A percentile compares a stretch with the other conserved stretches of the same genome.
Evolutionary conservation across 2,329 filamentous ascomycete species (phyloP).

Genomic region (Hymenoscyphus scutula): DNA sequence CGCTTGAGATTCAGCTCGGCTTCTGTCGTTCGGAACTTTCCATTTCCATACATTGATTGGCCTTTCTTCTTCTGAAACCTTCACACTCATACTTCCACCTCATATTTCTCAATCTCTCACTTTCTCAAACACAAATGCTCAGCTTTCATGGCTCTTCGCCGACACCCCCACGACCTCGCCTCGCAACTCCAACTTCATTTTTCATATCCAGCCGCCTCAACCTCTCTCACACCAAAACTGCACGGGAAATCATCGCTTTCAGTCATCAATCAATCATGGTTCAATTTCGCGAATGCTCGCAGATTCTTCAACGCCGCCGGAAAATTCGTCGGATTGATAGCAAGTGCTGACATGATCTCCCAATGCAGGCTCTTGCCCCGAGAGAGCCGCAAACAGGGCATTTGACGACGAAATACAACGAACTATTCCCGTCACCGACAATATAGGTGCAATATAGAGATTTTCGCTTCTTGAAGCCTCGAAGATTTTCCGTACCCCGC

Average conservation of each 20-base stretch:
- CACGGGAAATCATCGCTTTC: neutral
- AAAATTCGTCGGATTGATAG: neutral
- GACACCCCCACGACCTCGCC: neutral
- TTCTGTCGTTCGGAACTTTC: neutral
- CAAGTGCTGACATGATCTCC: constrained; percentile 8
- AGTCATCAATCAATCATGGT: neutral
- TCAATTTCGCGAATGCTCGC: neutral
- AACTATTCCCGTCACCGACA: neutral
- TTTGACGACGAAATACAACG: neutral
- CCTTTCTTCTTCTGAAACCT: neutral
- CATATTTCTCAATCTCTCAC: neutral
- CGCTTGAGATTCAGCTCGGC: neutral
- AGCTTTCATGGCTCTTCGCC: neutral
- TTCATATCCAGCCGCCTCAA: too few relatives aligned
- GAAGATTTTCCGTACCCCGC: neutral
- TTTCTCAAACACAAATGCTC: neutral
- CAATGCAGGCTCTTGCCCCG: neutral
- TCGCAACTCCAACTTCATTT: too few relatives aligned
- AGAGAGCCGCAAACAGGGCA: constrained; percentile 8
- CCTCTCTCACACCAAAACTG: too few relatives aligned
- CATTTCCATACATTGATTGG: too few relatives aligned
- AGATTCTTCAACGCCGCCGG: neutral
- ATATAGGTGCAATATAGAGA: neutral
- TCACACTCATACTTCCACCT: too few relatives aligned
- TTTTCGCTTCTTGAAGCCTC: neutral